Evolutionary conservation across 805 yeast species (phyloP).

Genomic region (Saccharomycopsis fermentans): DNA sequence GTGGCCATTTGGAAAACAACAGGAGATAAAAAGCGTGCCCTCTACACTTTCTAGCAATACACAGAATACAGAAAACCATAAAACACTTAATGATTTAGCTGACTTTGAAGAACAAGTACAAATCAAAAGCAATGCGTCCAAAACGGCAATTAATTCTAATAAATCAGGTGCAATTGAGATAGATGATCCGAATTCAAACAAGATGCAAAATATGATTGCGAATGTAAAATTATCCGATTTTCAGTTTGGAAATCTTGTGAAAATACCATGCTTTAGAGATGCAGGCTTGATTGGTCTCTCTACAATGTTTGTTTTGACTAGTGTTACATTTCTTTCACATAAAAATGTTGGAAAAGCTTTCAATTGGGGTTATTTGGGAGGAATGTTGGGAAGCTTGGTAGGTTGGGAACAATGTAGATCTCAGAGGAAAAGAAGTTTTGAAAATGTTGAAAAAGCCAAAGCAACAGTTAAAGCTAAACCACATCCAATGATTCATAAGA

Average conservation of each 20-base stretch:
- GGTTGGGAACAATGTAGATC: conserved; percentile 93
- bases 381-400: conserved; percentile 65
- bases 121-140: not conserved
- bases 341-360: conserved; percentile 51
- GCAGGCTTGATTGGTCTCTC: conserved; percentile 70
- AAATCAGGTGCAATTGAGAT: conserved; percentile 21
- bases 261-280: conserved; percentile 71
- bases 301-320: conserved; percentile 59
- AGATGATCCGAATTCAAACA: conserved; percentile 21
- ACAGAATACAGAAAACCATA: not conserved
- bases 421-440: conserved; percentile 53
- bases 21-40: not conserved
- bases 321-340: conserved; percentile 57
- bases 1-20: conserved; percentile 8
- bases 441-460: conserved; percentile 61
- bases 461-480: conserved; percentile 10
- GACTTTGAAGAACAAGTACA: not conserved
- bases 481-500: conserved; percentile 11
- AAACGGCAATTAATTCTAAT: conserved; percentile 18
- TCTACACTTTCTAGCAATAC: not conserved
- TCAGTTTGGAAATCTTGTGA: conserved; percentile 36
- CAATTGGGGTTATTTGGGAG: conserved; percentile 79
- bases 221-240: conserved; percentile 42
- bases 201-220: conserved; percentile 32
- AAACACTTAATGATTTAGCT: not conserved